A percentile compares a stretch with the other conserved stretches of the same genome.
These are phyloP conservation scores for Rhizopogon vinicolor DNA, from an alignment of 768 basidiomycete species.

Conservation along the genomic window DNA sequence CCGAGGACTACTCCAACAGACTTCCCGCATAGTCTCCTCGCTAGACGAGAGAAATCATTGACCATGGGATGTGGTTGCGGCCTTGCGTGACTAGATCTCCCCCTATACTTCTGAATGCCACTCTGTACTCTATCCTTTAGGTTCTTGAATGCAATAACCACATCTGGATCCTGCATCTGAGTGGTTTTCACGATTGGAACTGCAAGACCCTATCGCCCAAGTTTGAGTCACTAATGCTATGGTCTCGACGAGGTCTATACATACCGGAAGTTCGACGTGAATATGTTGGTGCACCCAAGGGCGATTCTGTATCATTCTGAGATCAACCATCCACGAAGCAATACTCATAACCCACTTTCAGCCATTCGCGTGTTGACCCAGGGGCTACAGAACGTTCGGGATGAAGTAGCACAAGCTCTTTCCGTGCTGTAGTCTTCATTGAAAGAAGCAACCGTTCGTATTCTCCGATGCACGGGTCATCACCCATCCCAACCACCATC, in stretches of 20 bases:
- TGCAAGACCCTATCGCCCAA: conserved; percentile 58
- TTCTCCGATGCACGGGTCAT: conserved; percentile 87
- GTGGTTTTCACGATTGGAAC: conserved; percentile 56
- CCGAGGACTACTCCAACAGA: conserved; percentile 93
- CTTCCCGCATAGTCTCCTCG: conserved; percentile 86
- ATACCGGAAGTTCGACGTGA: conserved; percentile 85
- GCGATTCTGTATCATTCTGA: conserved; percentile 55
- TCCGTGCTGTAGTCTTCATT: conserved; percentile 97
- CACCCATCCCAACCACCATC: conserved; percentile 91
- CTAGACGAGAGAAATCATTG: conserved; percentile 90
- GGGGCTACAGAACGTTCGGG: conserved; percentile 84
- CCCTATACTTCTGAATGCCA: conserved; percentile 83
- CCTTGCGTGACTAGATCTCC: conserved; percentile 52
- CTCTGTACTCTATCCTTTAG: conserved; percentile 91
- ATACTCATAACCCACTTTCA: conserved; percentile 55
- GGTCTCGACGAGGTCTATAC: conserved; percentile 13
- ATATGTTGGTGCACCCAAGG: conserved; percentile 97
- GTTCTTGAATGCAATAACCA: conserved; percentile 83
- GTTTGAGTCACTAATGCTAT: conserved; percentile 2
- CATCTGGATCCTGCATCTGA: conserved; percentile 78
- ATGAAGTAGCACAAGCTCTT: conserved; percentile 92
- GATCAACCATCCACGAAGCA: conserved; percentile 1
- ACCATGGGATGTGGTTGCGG: conserved; percentile 77
- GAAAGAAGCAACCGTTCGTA: conserved; percentile 91
- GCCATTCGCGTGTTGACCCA: conserved; percentile 93